Evolutionary conservation across 345 rosid genomes (phyloP).

Genomic region (Clarkia xantiana): DNA sequence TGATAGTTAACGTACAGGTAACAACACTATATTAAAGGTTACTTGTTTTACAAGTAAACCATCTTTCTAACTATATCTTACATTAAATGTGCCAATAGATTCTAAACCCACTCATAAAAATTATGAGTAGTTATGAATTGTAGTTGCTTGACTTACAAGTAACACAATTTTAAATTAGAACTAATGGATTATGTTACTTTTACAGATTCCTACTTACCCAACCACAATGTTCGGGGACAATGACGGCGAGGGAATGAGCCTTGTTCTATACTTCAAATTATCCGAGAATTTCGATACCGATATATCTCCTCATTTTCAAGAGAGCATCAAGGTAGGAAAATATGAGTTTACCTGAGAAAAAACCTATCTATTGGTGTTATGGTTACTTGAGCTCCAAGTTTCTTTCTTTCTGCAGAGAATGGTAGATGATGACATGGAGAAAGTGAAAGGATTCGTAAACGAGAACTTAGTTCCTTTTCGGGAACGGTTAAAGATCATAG

Average conservation of each 20-base stretch:
- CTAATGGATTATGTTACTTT: neutral
- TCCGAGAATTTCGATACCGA: constrained; percentile 41
- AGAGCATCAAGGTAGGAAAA: constrained; percentile 44
- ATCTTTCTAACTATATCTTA: too few species aligned
- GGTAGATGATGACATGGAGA: constrained; percentile 58
- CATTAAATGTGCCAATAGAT: too few species aligned
- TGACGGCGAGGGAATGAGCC: constrained; percentile 84
- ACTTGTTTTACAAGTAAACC: too few species aligned
- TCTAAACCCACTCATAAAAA: too few species aligned
- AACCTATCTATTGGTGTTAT: neutral
- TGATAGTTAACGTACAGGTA: constrained; percentile 68
- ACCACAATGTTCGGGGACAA: constrained; percentile 41
- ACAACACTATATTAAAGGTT: too few species aligned
- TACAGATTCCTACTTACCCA: constrained; percentile 63
- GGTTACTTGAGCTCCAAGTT: neutral
- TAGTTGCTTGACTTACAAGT: too few species aligned
- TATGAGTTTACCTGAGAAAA: neutral
- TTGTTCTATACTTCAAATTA: constrained; percentile 52
- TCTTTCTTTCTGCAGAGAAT: constrained; percentile 33
- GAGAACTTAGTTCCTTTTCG: constrained; percentile 49
- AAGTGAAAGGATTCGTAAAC: constrained; percentile 49
- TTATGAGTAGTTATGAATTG: too few species aligned
- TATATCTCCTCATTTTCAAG: constrained; percentile 49
- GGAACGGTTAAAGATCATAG: constrained; percentile 73
- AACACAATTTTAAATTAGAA: too few species aligned